Base-by-base conservation (phyloP, 805 yeast genomes). In the Candida ulmi region DNA sequence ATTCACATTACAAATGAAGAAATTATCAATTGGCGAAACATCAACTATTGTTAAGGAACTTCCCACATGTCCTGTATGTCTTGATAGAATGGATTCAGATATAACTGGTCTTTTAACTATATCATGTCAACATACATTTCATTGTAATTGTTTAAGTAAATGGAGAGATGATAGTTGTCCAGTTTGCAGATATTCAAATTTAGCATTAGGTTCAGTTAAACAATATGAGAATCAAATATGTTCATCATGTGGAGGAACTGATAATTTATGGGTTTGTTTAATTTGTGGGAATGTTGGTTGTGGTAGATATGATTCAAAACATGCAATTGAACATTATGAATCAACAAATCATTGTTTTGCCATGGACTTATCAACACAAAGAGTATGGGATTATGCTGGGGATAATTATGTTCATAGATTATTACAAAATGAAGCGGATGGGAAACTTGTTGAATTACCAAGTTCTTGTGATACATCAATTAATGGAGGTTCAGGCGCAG, bases 331-430 rank as follows among this genome's bases (percentile, higher is more conserved):
- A 44, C 97, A 88, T 60, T 90, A 76, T 57, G 76, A 80, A 15
- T 67, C 68, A 9, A 82, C 95, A 0, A 80, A 83, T 6, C 97
- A 88, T 59, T 85, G 95, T 51, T 88, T 86, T 63, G 84, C 96
- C 0, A 88, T 88, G 95, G 96, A 88, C 54, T 66, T 86, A 34
- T 62, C 69, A 11, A 76, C 95, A 0, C 93, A 88, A 44, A 68
- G 97, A 30, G 95, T 88, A 1, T 88, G 97, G 97, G 96, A 88
- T 58, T 88, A 88, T 57, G 88, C 90, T 0, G 90, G 90, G 2
- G 97, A 88, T 56, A 80, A 78, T 47, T 88, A 88, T 58, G 96
- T 88, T 9, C 97, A 88, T 59, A 61, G 97, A 36, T 63, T 88
- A 32, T 73, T 88, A 4, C 87, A 88, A 44, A 88, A 86, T 59